Conservation (phyloP, 2,329 filamentous ascomycete species). For the Beauveria brongniartii region DNA sequence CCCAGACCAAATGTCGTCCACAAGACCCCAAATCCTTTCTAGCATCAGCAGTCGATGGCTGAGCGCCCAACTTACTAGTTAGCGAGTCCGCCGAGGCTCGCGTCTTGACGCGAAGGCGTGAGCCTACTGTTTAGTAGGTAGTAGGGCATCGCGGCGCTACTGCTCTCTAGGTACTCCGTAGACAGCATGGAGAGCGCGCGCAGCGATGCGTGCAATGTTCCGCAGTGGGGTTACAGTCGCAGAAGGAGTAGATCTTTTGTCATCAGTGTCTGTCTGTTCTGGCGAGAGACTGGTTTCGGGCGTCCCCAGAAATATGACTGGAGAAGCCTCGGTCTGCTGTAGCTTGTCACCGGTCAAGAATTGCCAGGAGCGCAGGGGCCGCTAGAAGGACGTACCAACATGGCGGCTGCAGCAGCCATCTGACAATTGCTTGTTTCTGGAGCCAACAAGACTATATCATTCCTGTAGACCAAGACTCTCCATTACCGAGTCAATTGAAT, state of each 20-base stretch:
- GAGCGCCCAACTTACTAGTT: background rate
- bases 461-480: too few species aligned
- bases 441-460: background rate
- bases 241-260: background rate
- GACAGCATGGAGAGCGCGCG: background rate
- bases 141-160: background rate
- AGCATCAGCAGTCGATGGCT: background rate
- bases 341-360: constrained; percentile 10
- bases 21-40: background rate
- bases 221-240: background rate
- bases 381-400: background rate
- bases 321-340: background rate
- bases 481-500: background rate
- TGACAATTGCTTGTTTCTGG: background rate
- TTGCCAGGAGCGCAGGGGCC: background rate
- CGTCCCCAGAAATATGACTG: too few species aligned
- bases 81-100: background rate
- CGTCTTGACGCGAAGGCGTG: constrained; percentile 1
- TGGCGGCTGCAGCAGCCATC: background rate
- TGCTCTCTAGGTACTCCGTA: background rate
- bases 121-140: background rate
- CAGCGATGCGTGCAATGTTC: background rate
- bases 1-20: background rate
- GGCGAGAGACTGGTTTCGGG: too few species aligned
- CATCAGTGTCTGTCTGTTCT: background rate